phyloP scores from a whole-genome alignment of 345 rosid genomes.

The Xanthoceras sorbifolium region DNA sequence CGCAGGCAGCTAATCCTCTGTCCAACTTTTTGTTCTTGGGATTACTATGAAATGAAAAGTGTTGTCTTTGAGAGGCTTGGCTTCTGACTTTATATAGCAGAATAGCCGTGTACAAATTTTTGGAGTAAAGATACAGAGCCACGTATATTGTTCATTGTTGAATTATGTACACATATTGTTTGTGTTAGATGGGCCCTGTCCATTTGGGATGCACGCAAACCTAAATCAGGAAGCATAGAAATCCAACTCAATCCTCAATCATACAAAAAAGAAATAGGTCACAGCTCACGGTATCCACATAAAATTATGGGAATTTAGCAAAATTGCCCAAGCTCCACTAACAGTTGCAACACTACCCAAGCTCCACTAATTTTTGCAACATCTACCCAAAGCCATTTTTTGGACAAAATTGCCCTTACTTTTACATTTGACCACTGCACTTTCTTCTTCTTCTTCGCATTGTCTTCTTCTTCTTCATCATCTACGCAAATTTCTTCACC shows the following conservation, averaged over 20 bases:
- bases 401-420: too few relatives aligned
- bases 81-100: not conserved
- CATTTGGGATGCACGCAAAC: not conserved
- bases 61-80: not conserved
- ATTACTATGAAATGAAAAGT: too few relatives aligned
- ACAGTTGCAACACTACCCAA: too few relatives aligned
- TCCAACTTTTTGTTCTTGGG: not conserved
- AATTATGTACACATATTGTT: too few relatives aligned
- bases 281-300: slow-evolving; percentile 18
- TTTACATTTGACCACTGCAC: too few relatives aligned
- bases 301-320: too few relatives aligned
- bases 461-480: too few relatives aligned
- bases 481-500: too few relatives aligned
- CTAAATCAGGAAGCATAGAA: not conserved
- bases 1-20: not conserved
- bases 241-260: not conserved
- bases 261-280: not conserved
- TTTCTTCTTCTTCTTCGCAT: too few relatives aligned
- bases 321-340: too few relatives aligned
- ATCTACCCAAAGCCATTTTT: too few relatives aligned
- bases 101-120: not conserved
- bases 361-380: too few relatives aligned
- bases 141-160: not conserved
- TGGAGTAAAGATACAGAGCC: not conserved
- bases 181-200: not conserved